These are phyloP conservation scores for Oryza rufipogon DNA, from an alignment of 176 grass and related monocot genomes.

Conservation along the genomic window DNA sequence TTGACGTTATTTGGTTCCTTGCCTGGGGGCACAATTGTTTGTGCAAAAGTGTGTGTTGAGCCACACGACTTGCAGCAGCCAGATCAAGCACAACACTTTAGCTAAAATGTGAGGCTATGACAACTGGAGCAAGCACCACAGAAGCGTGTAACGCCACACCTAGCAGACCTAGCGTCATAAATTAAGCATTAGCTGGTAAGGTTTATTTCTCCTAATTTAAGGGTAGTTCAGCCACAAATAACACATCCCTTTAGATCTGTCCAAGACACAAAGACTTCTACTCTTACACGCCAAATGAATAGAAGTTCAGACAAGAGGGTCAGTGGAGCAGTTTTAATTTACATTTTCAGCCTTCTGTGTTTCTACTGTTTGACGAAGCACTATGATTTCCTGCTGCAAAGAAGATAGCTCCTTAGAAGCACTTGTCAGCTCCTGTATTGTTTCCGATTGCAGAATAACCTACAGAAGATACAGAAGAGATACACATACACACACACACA, in stretches of 20 bases:
- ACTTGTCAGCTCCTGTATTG: conserved; percentile 96
- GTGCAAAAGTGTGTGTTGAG: not conserved
- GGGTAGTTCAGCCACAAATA: not conserved
- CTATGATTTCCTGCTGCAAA: conserved; percentile 76
- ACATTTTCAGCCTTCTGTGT: conserved; percentile 85
- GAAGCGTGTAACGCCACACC: not conserved
- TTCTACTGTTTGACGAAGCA: conserved; percentile 77
- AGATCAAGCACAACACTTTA: not conserved
- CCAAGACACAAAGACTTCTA: conserved; percentile 19
- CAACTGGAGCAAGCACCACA: not conserved
- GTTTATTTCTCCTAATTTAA: conserved; percentile 14
- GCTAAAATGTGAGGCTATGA: conserved; percentile 7
- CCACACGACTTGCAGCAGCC: not conserved
- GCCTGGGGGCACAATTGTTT: not conserved
- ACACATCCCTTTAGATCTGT: not conserved
- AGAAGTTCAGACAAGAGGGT: not conserved
- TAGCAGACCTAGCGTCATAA: not conserved
- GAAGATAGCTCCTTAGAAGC: conserved; percentile 87
- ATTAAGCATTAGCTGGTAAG: not conserved
- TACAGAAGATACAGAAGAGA: conserved; percentile 50
- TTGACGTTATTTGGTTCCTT: not conserved
- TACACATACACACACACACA: not conserved
- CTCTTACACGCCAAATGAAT: not conserved
- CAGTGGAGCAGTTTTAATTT: conserved; percentile 13
- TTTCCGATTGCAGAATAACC: conserved; percentile 96